phyloP scores from a whole-genome alignment of 495 filamentous ascomycete genomes.

The Penicillium coffeae region DNA sequence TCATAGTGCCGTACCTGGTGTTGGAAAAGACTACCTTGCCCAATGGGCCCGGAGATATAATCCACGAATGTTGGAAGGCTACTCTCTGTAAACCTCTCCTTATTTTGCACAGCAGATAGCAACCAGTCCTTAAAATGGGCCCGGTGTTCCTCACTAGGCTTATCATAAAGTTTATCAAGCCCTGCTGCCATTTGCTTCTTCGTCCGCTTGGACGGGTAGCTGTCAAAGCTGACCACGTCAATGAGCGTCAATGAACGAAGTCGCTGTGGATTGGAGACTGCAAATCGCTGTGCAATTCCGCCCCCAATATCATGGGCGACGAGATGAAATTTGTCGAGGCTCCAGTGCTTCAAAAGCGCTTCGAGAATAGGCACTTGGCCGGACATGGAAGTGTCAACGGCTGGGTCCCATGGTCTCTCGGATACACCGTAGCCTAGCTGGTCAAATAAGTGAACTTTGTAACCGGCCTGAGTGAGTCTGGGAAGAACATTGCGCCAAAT shows the following conservation, averaged over 20 bases:
- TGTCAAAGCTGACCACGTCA: constrained; percentile 13
- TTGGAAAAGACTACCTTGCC: constrained; percentile 12
- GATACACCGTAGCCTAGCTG: constrained; percentile 13
- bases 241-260: constrained; percentile 7
- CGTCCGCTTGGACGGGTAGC: constrained; percentile 13
- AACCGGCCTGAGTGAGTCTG: not conserved
- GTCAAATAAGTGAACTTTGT: constrained; percentile 11
- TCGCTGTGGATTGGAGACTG: constrained; percentile 2
- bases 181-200: constrained; percentile 10
- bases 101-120: constrained; percentile 4
- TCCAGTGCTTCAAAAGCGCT: constrained; percentile 7
- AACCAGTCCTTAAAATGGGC: constrained; percentile 10
- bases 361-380: constrained; percentile 11
- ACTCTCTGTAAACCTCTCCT: constrained; percentile 4
- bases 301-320: constrained; percentile 14
- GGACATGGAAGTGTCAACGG: constrained; percentile 8
- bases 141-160: not conserved
- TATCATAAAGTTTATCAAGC: constrained; percentile 4
- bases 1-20: constrained; percentile 14
- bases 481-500: constrained; percentile 11
- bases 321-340: constrained; percentile 1
- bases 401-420: constrained; percentile 7
- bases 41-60: constrained; percentile 9
- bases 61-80: constrained; percentile 7
- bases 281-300: constrained; percentile 9